Evolutionary conservation across 306 rosid genomes (phyloP).

Genomic region (Crataegus laevigata): DNA sequence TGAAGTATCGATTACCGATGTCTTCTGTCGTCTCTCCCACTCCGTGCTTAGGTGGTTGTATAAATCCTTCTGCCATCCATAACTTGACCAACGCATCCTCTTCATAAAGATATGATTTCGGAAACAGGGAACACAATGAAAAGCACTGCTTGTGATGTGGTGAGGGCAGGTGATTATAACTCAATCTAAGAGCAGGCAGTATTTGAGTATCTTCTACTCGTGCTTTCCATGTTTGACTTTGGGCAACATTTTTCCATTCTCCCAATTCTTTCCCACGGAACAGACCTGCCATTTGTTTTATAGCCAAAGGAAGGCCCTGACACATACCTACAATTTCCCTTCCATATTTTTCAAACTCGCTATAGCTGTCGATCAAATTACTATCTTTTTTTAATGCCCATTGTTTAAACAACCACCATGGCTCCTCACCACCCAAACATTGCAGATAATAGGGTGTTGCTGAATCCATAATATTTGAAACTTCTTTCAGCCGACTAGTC

Average conservation of each 20-base stretch:
- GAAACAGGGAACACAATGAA: slow-evolving; percentile 11
- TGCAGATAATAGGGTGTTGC: neutral
- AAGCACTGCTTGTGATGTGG: slow-evolving; percentile 7
- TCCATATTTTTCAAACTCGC: neutral
- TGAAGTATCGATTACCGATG: slow-evolving; percentile 1
- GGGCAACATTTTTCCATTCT: neutral
- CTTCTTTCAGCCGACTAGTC: neutral
- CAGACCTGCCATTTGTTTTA: slow-evolving; percentile 12
- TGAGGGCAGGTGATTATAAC: slow-evolving; percentile 6
- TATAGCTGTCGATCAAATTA: neutral
- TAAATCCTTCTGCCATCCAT: slow-evolving; percentile 12
- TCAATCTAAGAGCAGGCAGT: slow-evolving; percentile 10
- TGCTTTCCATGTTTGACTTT: slow-evolving; percentile 8
- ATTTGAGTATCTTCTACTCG: neutral
- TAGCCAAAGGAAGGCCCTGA: slow-evolving; percentile 10
- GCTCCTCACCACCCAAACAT: neutral
- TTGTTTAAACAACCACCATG: neutral
- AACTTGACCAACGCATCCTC: slow-evolving; percentile 2
- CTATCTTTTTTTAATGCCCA: neutral
- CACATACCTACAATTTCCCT: slow-evolving; percentile 3
- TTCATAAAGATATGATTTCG: slow-evolving; percentile 1
- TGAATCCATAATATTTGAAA: neutral
- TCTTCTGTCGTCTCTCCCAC: neutral
- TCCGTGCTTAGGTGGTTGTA: neutral
- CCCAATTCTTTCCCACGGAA: neutral